Evolutionary conservation across 176 grass and related monocot genomes (phyloP), one percentile per base, ranked within the genome.

Genomic region (Oryza brachyantha): DNA sequence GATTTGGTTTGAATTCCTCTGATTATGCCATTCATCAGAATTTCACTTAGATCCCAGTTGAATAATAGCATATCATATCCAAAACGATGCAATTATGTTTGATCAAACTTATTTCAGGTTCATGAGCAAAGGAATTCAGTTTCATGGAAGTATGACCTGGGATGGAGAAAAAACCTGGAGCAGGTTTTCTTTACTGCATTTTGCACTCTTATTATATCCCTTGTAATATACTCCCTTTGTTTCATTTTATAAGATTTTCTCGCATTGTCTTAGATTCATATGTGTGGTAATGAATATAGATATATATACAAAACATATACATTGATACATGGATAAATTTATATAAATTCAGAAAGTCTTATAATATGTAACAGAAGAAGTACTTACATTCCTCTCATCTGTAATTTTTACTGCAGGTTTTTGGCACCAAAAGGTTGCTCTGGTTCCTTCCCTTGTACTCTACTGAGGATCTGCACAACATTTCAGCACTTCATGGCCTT

Each of bases 361-460:
- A n/a, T n/a, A n/a, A n/a, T n/a, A n/a, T n/a, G n/a, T n/a, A n/a
- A n/a, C n/a, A n/a, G n/a, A n/a, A n/a, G n/a, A n/a, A n/a, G n/a
- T n/a, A n/a, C n/a, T 63, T 61, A 40, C 39, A 7, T 77, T 2
- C 2, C 2, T 62, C 10, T 40, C 7, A 38, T 81, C 55, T 68
- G 48, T 68, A 45, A 68, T 40, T n/a, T 45, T 42, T 86, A 28
- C 8, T 57, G 70, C 75, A 97, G 94, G 89, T 97, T 32, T 97
- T 97, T 37, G 94, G 94, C 76, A 90, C 89, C 14, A 97, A 88
- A 55, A 97, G 66, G 34, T 69, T 87, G 84, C 38, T 97, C 67
- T 97, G 91, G 94, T 97, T 97, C 66, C 62, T 97, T 35, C 94
- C 94, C 0, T 45, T 93, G 31, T 90, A 91, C 84, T 92, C 89